A percentile compares a stretch with the other conserved stretches of the same genome.
Evolutionary conservation across 148 eudicot genomes (phyloP).

Genomic region (Suaeda aralocaspica): DNA sequence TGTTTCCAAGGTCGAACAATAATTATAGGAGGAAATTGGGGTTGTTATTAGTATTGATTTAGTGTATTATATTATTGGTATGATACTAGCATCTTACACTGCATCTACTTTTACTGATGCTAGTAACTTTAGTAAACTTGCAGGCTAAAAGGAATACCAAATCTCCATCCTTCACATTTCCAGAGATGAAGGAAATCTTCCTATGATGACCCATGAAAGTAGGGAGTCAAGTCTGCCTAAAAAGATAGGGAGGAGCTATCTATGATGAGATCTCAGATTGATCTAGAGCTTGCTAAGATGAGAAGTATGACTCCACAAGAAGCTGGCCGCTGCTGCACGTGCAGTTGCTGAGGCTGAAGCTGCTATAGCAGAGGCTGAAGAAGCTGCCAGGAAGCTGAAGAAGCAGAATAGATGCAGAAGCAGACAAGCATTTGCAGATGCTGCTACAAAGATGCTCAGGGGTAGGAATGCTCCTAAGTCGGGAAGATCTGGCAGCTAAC

Average conservation of each 20-base stretch:
- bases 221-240: constrained; percentile 42
- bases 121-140: constrained; percentile 6
- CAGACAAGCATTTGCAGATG: constrained; percentile 75
- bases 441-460: constrained; percentile 64
- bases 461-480: constrained; percentile 45
- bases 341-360: constrained; percentile 94
- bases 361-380: constrained; percentile 88
- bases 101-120: not conserved
- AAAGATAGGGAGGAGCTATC: constrained; percentile 41
- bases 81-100: not conserved
- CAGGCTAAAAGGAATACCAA: constrained; percentile 68
- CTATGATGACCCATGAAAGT: constrained; percentile 36
- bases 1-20: not conserved
- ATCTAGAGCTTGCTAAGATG: constrained; percentile 73
- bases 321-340: constrained; percentile 85
- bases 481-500: constrained; percentile 30
- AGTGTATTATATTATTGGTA: not conserved
- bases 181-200: constrained; percentile 45
- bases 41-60: not conserved
- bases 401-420: constrained; percentile 85
- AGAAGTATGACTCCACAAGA: constrained; percentile 80
- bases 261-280: constrained; percentile 54
- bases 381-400: constrained; percentile 91
- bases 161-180: constrained; percentile 31
- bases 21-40: not conserved